Evolutionary conservation across 2,329 filamentous ascomycete species (phyloP).

Genomic region (Penicillium sp.): DNA sequence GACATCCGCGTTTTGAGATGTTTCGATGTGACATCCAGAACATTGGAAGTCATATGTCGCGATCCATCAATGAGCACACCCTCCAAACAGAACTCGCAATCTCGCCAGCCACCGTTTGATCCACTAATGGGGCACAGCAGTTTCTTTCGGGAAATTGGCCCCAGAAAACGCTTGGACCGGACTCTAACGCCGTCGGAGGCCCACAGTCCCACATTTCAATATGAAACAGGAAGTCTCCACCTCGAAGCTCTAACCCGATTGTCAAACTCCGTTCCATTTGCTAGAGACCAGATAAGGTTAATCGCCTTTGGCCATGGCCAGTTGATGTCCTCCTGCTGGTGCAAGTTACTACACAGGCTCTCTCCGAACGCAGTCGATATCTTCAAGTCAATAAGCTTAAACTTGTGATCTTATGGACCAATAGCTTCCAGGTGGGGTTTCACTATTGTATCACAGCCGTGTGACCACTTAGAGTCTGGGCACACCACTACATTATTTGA

Average conservation of each 20-base stretch:
- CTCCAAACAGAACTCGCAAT: neutral
- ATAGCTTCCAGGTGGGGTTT: neutral
- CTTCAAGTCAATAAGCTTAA: neutral
- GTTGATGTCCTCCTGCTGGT: neutral
- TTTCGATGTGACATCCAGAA: neutral
- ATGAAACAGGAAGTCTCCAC: conserved; percentile 6
- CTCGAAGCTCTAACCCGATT: neutral
- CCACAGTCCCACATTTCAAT: neutral
- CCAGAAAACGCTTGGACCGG: conserved; percentile 3
- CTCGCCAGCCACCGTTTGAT: neutral
- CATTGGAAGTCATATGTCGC: neutral
- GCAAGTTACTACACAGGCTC: neutral
- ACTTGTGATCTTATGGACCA: no score
- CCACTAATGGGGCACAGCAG: neutral
- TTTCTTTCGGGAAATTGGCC: neutral
- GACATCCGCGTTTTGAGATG: neutral
- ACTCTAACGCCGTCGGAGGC: neutral
- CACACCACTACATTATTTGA: neutral
- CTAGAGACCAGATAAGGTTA: neutral
- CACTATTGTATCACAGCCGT: neutral
- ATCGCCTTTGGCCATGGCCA: neutral
- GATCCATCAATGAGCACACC: neutral
- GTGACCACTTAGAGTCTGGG: neutral
- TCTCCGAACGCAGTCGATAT: neutral
- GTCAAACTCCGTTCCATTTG: neutral